These are phyloP conservation scores for Flaveria trinervia DNA, from an alignment of 129 eudicot genomes.

Conservation along the genomic window DNA sequence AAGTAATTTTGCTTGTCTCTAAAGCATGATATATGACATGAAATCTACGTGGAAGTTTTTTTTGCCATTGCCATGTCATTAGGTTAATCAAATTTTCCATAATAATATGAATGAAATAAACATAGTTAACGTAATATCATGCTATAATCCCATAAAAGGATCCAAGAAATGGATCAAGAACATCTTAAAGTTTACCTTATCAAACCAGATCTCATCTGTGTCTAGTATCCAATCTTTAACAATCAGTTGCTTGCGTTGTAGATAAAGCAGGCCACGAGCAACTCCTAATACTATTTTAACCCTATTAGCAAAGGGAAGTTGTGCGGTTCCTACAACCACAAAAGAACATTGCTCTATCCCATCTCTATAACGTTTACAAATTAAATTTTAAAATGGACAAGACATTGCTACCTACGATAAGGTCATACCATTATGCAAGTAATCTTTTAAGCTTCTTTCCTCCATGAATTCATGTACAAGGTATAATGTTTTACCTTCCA, in stretches of 20 bases:
- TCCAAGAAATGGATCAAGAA: neutral
- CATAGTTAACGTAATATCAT: no score
- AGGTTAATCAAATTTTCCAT: neutral
- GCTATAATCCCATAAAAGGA: no score
- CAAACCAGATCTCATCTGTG: constrained; percentile 18
- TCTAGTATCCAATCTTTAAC: constrained; percentile 18
- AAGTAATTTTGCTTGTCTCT: neutral
- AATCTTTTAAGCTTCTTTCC: constrained; percentile 14
- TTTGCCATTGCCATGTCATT: no score
- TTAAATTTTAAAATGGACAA: neutral
- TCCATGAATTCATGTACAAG: constrained; percentile 22
- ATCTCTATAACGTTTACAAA: neutral
- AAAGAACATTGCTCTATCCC: neutral
- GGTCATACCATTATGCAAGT: constrained; percentile 7
- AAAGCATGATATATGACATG: neutral
- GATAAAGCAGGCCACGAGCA: constrained; percentile 13
- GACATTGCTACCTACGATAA: neutral
- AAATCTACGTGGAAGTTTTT: no score
- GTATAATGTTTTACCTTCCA: neutral
- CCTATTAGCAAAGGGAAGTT: constrained; percentile 13
- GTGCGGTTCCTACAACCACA: neutral
- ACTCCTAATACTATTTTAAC: constrained; percentile 12
- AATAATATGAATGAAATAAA: neutral
- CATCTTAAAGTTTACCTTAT: constrained; percentile 13
- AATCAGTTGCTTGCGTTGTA: constrained; percentile 8